A percentile compares a stretch with the other conserved stretches of the same genome.
Evolutionary conservation across 2,329 filamentous ascomycete genomes (phyloP).

Genomic region (Hortaea sp.): DNA sequence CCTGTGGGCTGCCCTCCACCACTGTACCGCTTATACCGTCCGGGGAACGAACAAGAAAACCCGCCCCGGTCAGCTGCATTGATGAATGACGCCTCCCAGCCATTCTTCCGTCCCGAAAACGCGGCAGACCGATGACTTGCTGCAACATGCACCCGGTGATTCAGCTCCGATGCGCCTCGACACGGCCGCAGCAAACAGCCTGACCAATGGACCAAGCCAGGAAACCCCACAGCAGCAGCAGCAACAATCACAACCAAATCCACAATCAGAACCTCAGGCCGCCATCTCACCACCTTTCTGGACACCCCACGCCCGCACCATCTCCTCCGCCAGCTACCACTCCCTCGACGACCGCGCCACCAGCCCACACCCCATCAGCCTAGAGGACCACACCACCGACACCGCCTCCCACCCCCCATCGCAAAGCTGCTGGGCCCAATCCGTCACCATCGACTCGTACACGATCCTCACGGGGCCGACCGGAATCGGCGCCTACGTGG

Average conservation of each 20-base stretch:
- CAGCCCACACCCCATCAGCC: conserved; percentile 40
- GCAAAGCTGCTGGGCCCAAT: conserved; percentile 50
- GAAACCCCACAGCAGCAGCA: too few species aligned
- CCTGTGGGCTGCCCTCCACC: too few species aligned
- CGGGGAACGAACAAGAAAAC: too few species aligned
- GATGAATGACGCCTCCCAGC: too few species aligned
- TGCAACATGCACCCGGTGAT: background rate
- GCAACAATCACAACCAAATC: too few species aligned
- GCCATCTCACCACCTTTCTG: conserved; percentile 37
- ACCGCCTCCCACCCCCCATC: conserved; percentile 40
- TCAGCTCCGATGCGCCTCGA: background rate
- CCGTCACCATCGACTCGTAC: conserved; percentile 53
- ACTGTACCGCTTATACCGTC: too few species aligned
- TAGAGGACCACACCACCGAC: conserved; percentile 56
- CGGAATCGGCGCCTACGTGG: conserved; percentile 77
- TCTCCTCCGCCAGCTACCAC: conserved; percentile 24
- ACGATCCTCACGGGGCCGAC: conserved; percentile 49
- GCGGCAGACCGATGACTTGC: background rate
- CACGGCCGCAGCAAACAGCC: background rate
- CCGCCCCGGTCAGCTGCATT: too few species aligned
- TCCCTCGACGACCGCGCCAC: conserved; percentile 22
- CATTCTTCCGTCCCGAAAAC: too few species aligned
- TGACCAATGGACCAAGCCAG: too few species aligned
- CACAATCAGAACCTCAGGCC: too few species aligned
- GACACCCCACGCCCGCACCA: conserved; percentile 27